Base-by-base conservation (phyloP, 352 stramenopile species). In the Phytophthora pini region DNA sequence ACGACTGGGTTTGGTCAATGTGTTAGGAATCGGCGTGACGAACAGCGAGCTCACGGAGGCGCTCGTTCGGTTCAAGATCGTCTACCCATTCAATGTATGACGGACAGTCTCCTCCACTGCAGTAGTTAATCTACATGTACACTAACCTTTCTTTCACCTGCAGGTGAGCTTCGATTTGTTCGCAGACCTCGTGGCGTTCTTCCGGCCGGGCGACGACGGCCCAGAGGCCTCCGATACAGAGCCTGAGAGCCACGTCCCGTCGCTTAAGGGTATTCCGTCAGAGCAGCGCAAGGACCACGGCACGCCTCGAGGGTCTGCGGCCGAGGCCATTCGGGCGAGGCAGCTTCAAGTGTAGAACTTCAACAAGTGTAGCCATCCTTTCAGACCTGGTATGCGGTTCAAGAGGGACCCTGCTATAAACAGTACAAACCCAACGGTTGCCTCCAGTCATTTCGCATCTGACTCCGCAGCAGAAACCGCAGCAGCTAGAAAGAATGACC, bases 91-190 rank as follows among this genome's bases (percentile, higher is more conserved):
- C 32, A 65, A 78, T 26, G 83, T 89, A 43, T 27, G 70, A 68
- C 24, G 17, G 12, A 4, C 34, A 22, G 10, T 12, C 31, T 36
- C 11, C 8, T 13, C 8, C 24, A 26, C 24, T 26, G 3, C 31
- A 12, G 9, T 12, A 13, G 8, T 13, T 4, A 11, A 36, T 36
- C 31, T 4, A 36, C 24, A 26, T 26, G 24, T 4, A 26, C 31
- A 36, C 9, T 36, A 36, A 36, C 9, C 8, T 36, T 13, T 2
- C 31, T 36, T 36, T 36, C 9, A 10, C 31, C 26, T 66, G 26
- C 52, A 92, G 84, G 69, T 91, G 58, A 74, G 74, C 31, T 91
- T 92, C 51, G 80, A 89, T 32, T 58, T 80, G 22, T 92, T 92
- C 38, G 65, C 67, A 4, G 78, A 89, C 26, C 65, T 92, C 22